Conservation (phyloP, 2,329 filamentous ascomycete genomes). For the Stagonosporopsis cucurbitacearum region DNA sequence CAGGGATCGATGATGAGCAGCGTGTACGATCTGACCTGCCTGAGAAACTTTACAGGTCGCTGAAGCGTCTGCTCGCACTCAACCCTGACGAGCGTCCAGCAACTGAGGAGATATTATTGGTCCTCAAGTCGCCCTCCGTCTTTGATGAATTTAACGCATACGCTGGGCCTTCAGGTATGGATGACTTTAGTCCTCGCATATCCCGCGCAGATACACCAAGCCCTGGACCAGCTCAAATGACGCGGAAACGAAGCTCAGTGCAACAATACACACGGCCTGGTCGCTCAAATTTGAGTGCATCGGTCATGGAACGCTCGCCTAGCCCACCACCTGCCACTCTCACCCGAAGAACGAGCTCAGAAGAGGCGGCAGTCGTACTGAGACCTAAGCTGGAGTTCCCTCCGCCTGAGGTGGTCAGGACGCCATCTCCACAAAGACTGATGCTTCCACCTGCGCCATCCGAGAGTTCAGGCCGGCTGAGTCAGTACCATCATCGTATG, state of each 20-base stretch:
- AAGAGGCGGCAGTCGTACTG: slow-evolving; percentile 40
- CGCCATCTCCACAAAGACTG: slow-evolving; percentile 33
- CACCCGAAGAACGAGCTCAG: slow-evolving; percentile 29
- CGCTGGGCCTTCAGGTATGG: slow-evolving; percentile 43
- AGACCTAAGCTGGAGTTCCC: slow-evolving; percentile 37
- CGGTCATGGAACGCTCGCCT: slow-evolving; percentile 43
- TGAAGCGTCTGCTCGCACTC: slow-evolving; percentile 80
- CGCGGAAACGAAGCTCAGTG: slow-evolving; percentile 32
- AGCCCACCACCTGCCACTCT: slow-evolving; percentile 37
- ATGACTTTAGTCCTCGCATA: slow-evolving; percentile 50
- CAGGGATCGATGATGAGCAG: slow-evolving; percentile 81
- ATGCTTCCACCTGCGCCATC: slow-evolving; percentile 46
- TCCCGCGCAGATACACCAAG: slow-evolving; percentile 53
- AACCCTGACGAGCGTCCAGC: slow-evolving; percentile 79
- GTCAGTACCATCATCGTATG: background rate
- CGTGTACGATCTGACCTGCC: slow-evolving; percentile 82
- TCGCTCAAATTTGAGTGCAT: slow-evolving; percentile 43
- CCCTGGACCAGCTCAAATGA: slow-evolving; percentile 35
- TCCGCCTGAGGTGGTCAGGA: slow-evolving; percentile 23
- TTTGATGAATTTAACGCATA: slow-evolving; percentile 55
- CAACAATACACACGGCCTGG: slow-evolving; percentile 38
- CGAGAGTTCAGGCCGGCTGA: background rate
- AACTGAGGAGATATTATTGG: slow-evolving; percentile 82
- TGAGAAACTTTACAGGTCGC: slow-evolving; percentile 80
- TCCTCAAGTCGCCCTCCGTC: slow-evolving; percentile 71